phyloP scores from a whole-genome alignment of 192 early-diverging fungal genomes.

The Coemansia sp. region DNA sequence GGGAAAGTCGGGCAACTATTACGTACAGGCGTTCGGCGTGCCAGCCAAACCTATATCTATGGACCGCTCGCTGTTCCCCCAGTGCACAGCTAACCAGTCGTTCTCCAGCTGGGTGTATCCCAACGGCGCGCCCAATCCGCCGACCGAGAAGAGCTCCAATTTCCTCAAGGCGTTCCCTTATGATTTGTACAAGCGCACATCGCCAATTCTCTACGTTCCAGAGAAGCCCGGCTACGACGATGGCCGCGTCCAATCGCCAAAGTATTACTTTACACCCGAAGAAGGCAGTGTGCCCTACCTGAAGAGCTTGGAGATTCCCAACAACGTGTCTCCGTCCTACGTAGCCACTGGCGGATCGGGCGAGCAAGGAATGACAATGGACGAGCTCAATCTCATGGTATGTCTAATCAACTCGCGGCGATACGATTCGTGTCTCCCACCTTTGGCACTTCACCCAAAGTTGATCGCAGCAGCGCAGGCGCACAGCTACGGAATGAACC shows the following conservation, averaged over 20 bases:
- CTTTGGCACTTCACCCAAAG: conserved; percentile 34
- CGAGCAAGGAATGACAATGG: conserved; percentile 34
- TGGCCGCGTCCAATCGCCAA: conserved; percentile 20
- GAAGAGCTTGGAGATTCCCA: conserved; percentile 12
- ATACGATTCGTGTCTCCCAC: conserved; percentile 37
- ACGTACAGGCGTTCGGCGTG: conserved; percentile 44
- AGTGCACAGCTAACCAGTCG: conserved; percentile 46
- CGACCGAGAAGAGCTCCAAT: conserved; percentile 5
- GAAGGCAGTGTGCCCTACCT: conserved; percentile 39
- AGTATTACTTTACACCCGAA: conserved; percentile 37
- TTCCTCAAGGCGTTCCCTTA: conserved; percentile 25
- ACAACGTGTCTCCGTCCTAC: conserved; percentile 29
- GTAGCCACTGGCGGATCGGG: conserved; percentile 27
- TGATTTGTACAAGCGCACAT: conserved; percentile 7
- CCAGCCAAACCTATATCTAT: conserved; percentile 10
- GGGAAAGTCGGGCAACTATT: conserved; percentile 30
- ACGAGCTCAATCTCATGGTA: conserved; percentile 43
- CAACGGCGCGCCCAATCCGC: conserved; percentile 7
- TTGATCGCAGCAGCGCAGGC: conserved; percentile 43
- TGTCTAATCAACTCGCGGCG: conserved; percentile 49
- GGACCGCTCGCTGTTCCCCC: conserved; percentile 19
- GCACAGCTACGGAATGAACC: conserved; percentile 54
- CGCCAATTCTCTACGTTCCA: neutral
- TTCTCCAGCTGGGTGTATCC: conserved; percentile 49
- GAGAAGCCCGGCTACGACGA: conserved; percentile 13